phyloP scores from a whole-genome alignment of 2,329 filamentous ascomycete genomes.

The Parastagonospora nodorum region DNA sequence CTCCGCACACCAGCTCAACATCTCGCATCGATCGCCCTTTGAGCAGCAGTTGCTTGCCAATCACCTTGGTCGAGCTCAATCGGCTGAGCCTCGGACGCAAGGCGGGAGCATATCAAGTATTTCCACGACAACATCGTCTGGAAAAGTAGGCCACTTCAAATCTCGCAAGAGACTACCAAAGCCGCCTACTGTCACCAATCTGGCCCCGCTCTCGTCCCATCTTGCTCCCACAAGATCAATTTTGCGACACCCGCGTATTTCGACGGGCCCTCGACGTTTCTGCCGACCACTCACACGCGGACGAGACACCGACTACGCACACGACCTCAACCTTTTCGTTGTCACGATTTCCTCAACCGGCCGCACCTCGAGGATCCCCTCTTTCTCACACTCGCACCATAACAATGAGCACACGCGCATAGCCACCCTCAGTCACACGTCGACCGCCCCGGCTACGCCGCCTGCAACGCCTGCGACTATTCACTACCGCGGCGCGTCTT shows the following conservation, averaged over 20 bases:
- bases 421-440: slow-evolving; percentile 28
- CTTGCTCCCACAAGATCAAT: slow-evolving; percentile 23
- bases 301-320: slow-evolving; percentile 18
- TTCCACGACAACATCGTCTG: slow-evolving; percentile 13
- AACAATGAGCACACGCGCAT: slow-evolving; percentile 24
- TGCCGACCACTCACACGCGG: slow-evolving; percentile 25
- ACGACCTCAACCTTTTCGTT: slow-evolving; percentile 36
- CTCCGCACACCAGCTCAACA: slow-evolving; percentile 33
- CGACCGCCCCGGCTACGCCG: slow-evolving; percentile 39
- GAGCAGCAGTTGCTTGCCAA: slow-evolving; percentile 23
- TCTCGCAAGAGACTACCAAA: slow-evolving; percentile 43
- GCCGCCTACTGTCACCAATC: slow-evolving; percentile 24
- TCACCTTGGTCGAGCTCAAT: slow-evolving; percentile 31
- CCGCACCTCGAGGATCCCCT: slow-evolving; percentile 27
- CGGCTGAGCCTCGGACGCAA: slow-evolving; percentile 30
- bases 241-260: slow-evolving; percentile 22
- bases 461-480: slow-evolving; percentile 45
- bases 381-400: slow-evolving; percentile 25
- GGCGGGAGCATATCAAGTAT: slow-evolving; percentile 21
- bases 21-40: slow-evolving; percentile 17
- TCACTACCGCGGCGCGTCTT: slow-evolving; percentile 47
- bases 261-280: slow-evolving; percentile 22
- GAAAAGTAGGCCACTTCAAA: slow-evolving; percentile 38
- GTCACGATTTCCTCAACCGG: slow-evolving; percentile 42
- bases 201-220: slow-evolving; percentile 10